Percentiles rank a stretch among this genome's conserved stretches.
These are phyloP conservation scores for Aspergillus affinis DNA, from an alignment of 495 filamentous ascomycete species.

Conservation along the genomic window DNA sequence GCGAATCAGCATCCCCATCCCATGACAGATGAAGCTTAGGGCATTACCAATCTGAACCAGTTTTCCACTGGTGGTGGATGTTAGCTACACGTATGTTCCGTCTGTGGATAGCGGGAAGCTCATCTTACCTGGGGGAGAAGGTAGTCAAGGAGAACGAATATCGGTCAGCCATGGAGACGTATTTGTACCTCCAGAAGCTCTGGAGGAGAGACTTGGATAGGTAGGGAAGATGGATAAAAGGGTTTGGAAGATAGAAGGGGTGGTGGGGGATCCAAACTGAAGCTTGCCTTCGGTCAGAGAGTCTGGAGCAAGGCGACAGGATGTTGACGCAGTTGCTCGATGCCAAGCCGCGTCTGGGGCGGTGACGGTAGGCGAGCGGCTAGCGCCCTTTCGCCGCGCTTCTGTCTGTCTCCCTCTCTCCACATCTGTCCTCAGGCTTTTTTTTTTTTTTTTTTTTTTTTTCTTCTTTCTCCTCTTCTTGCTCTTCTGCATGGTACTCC, in stretches of 20 bases:
- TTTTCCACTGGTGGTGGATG: slow-evolving; percentile 70
- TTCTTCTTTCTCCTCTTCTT: slow-evolving; percentile 15
- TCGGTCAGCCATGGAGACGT: slow-evolving; percentile 81
- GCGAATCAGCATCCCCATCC: slow-evolving; percentile 16
- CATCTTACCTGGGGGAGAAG: slow-evolving; percentile 94
- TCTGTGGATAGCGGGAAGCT: slow-evolving; percentile 16
- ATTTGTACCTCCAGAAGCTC: slow-evolving; percentile 19
- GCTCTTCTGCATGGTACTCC: not conserved
- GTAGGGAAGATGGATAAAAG: slow-evolving; percentile 19
- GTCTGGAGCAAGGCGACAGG: slow-evolving; percentile 23
- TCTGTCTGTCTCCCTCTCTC: slow-evolving; percentile 7
- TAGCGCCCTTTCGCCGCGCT: slow-evolving; percentile 10
- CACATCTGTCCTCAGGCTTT: slow-evolving; percentile 11
- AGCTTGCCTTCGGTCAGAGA: slow-evolving; percentile 21
- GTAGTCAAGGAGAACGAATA: slow-evolving; percentile 99
- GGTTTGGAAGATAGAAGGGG: slow-evolving; percentile 9
- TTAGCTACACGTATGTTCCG: slow-evolving; percentile 40
- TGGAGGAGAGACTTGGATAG: slow-evolving; percentile 8
- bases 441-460: no score
- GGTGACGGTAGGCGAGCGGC: slow-evolving; percentile 29
- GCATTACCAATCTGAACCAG: slow-evolving; percentile 69
- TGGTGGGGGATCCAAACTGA: slow-evolving; percentile 14
- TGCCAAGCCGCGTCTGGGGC: slow-evolving; percentile 25
- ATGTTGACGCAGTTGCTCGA: slow-evolving; percentile 39
- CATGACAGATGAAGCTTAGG: slow-evolving; percentile 1